Conservation (phyloP, 352 stramenopile species). For the Saprolegnia parasitica region DNA sequence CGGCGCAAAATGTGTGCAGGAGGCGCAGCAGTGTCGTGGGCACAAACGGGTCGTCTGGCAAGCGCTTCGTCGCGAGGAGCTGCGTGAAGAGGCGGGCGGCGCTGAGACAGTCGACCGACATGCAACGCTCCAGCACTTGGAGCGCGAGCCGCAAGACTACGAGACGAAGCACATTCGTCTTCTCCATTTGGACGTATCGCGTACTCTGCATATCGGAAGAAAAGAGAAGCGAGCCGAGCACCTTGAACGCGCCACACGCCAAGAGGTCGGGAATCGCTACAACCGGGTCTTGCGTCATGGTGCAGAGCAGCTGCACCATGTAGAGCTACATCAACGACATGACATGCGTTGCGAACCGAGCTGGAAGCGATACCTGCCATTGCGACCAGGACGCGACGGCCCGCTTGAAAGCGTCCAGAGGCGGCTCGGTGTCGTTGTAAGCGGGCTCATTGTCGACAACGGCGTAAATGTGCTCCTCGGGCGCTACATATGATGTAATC, state of each 20-base stretch:
- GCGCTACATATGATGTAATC: background rate
- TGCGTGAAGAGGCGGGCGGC: conserved; percentile 7
- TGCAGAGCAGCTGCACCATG: conserved; percentile 6
- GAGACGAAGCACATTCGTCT: background rate
- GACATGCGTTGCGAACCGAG: background rate
- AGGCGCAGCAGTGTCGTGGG: background rate
- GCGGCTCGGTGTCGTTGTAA: too few species aligned
- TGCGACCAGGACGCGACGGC: conserved; percentile 6
- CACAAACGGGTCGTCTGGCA: background rate
- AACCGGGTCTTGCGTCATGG: background rate
- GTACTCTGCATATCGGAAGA: background rate
- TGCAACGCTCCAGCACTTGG: background rate
- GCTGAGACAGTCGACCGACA: background rate
- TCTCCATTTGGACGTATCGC: background rate
- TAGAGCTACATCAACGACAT: background rate
- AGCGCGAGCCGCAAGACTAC: conserved; percentile 9
- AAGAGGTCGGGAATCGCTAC: background rate
- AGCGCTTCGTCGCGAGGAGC: background rate
- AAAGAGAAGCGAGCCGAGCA: background rate
- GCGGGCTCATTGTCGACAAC: background rate
- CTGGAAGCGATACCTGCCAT: conserved; percentile 11
- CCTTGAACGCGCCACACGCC: background rate
- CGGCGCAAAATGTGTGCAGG: background rate
- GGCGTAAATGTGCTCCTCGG: conserved; percentile 2
- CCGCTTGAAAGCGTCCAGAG: background rate